Percentiles rank a stretch among this genome's conserved stretches.
These are phyloP conservation scores for Croton setiger DNA, from an alignment of 441 rosid genomes.

Conservation along the genomic window DNA sequence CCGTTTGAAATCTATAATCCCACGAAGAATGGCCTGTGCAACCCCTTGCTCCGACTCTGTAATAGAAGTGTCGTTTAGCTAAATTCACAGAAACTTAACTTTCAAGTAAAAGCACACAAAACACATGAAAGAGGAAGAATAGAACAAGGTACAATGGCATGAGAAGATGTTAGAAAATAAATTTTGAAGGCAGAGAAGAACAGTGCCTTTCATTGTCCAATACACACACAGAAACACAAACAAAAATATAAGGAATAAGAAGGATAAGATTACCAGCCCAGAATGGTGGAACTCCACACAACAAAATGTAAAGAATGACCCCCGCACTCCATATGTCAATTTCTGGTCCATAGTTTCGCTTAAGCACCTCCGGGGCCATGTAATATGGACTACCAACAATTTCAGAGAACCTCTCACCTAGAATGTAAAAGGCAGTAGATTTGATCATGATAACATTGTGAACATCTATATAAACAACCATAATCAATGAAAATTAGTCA, in stretches of 20 bases:
- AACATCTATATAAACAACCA: neutral
- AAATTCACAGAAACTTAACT: neutral
- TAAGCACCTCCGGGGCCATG: slow-evolving; percentile 99
- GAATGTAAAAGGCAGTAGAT: slow-evolving; percentile 23
- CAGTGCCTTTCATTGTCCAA: neutral
- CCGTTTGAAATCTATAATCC: slow-evolving; percentile 89
- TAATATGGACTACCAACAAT: slow-evolving; percentile 99
- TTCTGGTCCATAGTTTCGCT: slow-evolving; percentile 92
- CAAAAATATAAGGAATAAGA: slow-evolving; percentile 7
- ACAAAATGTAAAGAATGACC: slow-evolving; percentile 85
- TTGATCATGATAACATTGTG: slow-evolving; percentile 7
- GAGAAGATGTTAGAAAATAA: neutral
- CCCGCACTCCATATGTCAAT: slow-evolving; percentile 99
- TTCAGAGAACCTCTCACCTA: slow-evolving; percentile 93
- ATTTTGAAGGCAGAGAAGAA: neutral
- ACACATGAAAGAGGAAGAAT: neutral
- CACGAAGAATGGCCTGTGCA: slow-evolving; percentile 98
- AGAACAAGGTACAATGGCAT: neutral
- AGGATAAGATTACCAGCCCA: slow-evolving; percentile 77
- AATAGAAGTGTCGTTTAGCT: slow-evolving; percentile 15
- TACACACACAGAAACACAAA: neutral
- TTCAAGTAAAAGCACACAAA: slow-evolving; percentile 8
- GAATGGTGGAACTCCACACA: slow-evolving; percentile 98
- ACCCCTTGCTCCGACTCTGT: slow-evolving; percentile 99
- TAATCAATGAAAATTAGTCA: neutral